phyloP scores from a whole-genome alignment of 257 asterid species.

The Fraxinus cuspidata region DNA sequence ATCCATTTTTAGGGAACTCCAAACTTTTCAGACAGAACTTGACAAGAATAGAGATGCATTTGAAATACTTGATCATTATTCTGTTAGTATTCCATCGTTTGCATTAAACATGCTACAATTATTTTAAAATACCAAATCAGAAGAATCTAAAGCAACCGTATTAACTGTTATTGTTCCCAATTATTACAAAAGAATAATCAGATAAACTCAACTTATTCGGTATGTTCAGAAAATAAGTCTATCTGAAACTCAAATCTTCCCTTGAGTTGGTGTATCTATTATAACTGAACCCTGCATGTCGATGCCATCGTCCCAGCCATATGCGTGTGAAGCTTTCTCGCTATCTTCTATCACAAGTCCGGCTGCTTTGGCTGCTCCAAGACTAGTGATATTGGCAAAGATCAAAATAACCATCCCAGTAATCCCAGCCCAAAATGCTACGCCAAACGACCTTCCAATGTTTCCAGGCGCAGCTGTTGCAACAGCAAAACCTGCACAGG shows the following conservation, averaged over 20 bases:
- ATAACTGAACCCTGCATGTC: conserved; percentile 15
- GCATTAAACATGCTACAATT: background rate
- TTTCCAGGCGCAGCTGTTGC: conserved; percentile 67
- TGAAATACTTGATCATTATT: background rate
- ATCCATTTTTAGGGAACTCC: background rate
- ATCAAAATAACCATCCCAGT: conserved; percentile 57
- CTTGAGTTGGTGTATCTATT: conserved; percentile 28
- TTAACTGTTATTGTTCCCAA: background rate
- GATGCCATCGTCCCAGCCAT: conserved; percentile 27
- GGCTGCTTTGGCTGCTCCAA: conserved; percentile 79
- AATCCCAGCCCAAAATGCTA: conserved; percentile 55
- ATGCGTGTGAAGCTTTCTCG: conserved; percentile 47
- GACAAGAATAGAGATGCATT: too few relatives aligned
- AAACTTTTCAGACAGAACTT: background rate
- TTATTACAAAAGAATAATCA: conserved; percentile 37
- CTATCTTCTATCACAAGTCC: conserved; percentile 51
- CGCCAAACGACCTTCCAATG: conserved; percentile 60
- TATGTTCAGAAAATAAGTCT: conserved; percentile 1
- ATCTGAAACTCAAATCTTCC: conserved; percentile 38
- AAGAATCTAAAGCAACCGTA: background rate
- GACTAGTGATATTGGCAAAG: conserved; percentile 73
- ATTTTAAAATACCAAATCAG: background rate
- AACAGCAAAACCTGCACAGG: conserved; percentile 70
- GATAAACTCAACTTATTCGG: conserved; percentile 35
- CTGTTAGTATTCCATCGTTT: too few relatives aligned